A percentile compares a stretch with the other conserved stretches of the same genome.
These are phyloP conservation scores for Tetrastigma voinierianum DNA, from an alignment of 164 flowering plant genomes.

Conservation along the genomic window DNA sequence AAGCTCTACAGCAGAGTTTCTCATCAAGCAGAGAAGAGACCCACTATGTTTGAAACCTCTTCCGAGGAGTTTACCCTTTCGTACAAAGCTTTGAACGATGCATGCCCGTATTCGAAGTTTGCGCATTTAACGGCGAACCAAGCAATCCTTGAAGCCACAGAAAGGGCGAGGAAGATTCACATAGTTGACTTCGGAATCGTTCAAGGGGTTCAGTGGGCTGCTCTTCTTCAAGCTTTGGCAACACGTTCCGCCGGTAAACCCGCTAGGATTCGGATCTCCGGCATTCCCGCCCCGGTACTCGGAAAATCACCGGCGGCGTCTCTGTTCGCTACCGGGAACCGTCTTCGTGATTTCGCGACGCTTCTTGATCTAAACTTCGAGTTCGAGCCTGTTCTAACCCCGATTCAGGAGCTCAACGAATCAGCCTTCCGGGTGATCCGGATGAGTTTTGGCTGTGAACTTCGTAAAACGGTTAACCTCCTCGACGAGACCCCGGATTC, in stretches of 20 bases:
- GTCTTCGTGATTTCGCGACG: conserved; percentile 73
- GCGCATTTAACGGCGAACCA: conserved; percentile 94
- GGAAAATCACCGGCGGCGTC: conserved; percentile 53
- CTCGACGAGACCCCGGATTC: conserved; percentile 49
- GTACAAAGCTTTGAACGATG: conserved; percentile 83
- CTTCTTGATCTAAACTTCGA: conserved; percentile 70
- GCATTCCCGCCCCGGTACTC: conserved; percentile 68
- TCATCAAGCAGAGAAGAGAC: conserved; percentile 11
- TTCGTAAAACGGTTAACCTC: conserved; percentile 86
- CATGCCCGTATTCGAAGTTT: conserved; percentile 86
- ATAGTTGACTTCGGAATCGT: conserved; percentile 90
- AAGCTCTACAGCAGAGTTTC: conserved; percentile 46
- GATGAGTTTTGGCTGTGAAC: conserved; percentile 77
- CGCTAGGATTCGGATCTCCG: conserved; percentile 59
- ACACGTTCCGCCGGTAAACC: conserved; percentile 76
- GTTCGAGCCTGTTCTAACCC: conserved; percentile 66
- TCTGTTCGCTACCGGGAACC: conserved; percentile 65
- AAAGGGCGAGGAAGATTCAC: conserved; percentile 60
- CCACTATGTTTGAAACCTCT: conserved; percentile 25
- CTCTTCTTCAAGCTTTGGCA: conserved; percentile 82
- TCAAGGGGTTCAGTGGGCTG: conserved; percentile 94
- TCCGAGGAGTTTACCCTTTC: conserved; percentile 61
- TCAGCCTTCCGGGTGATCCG: conserved; percentile 54
- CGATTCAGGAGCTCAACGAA: conserved; percentile 51
- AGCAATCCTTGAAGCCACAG: conserved; percentile 88